Evolutionary conservation across 257 asterid species (phyloP).

Genomic region (Ligustrum vulgare): DNA sequence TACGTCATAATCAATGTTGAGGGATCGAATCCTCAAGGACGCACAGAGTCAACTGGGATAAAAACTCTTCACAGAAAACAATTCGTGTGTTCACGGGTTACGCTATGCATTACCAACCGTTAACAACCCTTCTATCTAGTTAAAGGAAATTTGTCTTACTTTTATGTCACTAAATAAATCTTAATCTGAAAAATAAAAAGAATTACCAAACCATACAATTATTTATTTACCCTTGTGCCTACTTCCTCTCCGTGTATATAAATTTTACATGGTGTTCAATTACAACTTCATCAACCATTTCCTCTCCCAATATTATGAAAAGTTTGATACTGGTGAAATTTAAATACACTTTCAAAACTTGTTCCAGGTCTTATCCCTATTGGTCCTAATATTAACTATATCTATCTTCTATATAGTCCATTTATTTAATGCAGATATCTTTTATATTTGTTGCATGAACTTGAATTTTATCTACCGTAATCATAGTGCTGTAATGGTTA

Average conservation of each 20-base stretch:
- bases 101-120: no score
- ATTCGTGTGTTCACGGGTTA: no score
- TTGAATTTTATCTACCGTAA: neutral
- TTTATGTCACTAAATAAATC: no score
- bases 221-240: neutral
- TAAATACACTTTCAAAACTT: neutral
- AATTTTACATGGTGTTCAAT: neutral
- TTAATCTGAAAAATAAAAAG: no score
- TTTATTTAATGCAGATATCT: slow-evolving; percentile 1
- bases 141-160: no score
- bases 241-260: neutral
- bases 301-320: neutral
- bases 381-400: neutral
- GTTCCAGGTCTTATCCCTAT: neutral
- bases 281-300: neutral
- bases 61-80: no score
- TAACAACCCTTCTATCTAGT: no score
- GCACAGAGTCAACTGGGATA: no score
- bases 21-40: no score
- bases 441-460: neutral
- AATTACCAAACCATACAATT: no score
- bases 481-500: neutral
- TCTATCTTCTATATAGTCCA: neutral
- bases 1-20: no score
- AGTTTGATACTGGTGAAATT: neutral